Evolutionary conservation across 164 flowering plant species (phyloP).

Genomic region (Stephania cephalantha): DNA sequence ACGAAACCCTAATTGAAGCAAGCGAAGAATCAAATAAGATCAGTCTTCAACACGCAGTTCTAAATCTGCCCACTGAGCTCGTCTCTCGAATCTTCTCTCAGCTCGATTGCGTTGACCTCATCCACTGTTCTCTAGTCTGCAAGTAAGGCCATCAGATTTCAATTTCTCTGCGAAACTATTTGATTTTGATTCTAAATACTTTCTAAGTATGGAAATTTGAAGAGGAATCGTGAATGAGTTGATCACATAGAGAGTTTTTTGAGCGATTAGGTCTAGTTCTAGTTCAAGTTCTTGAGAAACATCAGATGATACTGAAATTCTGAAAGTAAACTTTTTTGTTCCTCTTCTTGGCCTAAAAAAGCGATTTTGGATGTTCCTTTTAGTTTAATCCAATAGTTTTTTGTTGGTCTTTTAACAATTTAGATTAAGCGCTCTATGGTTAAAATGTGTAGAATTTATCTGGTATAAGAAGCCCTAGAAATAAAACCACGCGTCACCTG

Average conservation of each 20-base stretch:
- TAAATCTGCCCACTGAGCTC: constrained; percentile 13
- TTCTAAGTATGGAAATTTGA: background rate
- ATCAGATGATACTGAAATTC: too few relatives aligned
- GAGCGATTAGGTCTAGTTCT: background rate
- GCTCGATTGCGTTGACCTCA: constrained; percentile 27
- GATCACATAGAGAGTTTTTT: background rate
- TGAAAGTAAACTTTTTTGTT: background rate
- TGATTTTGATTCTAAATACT: background rate
- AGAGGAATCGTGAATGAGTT: background rate
- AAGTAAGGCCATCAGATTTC: constrained; percentile 14
- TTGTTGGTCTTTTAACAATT: too few relatives aligned
- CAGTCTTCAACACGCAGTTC: constrained; percentile 6
- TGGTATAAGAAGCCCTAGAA: background rate
- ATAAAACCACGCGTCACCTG: background rate
- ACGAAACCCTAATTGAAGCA: background rate
- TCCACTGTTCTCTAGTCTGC: constrained; percentile 29
- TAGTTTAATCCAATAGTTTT: too few relatives aligned
- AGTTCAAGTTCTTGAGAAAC: background rate
- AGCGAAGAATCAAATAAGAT: background rate
- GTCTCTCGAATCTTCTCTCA: constrained; percentile 21
- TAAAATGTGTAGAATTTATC: too few relatives aligned
- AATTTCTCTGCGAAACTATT: background rate
- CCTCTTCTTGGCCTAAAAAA: background rate
- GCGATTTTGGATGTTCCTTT: background rate
- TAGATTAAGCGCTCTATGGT: too few relatives aligned